Base-by-base conservation (phyloP, 208 protist species). In the Zelonia costaricensis region DNA sequence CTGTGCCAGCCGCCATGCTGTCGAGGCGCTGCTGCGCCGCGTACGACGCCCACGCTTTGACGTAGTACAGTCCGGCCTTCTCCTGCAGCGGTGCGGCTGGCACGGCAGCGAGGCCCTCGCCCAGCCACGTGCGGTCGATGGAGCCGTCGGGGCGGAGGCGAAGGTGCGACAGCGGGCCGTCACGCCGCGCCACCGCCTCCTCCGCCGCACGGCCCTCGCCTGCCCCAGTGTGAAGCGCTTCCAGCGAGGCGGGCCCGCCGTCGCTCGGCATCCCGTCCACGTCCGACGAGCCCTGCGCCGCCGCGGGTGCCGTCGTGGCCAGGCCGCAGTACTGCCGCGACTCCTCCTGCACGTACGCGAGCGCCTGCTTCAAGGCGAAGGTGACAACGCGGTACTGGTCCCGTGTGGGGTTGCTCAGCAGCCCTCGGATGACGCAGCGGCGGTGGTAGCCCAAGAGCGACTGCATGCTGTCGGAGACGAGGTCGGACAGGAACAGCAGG, bases 281-380 rank as follows among this genome's bases (percentile, higher is more conserved):
- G 36, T 42, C 36, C 36, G 9, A 9, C 36, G 9, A 16, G 36
- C 36, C 36, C 9, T 42, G 10, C 36, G 9, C 36, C 9, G 36
- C 36, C 36, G 36, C 36, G 8, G 8, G 30, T 22, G 35, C 36
- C 33, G 33, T 9, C 7, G 13, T n/a, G 8, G 8, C 9, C 40
- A 16, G 55, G 33, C 38, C 64, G 7, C 53, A 39, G 61, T 66
- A 76, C 39, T 57, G 66, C 20, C 52, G 65, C 5, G 82, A 77
- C 27, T 58, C 76, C 16, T 67, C 59, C 63, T 87, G 69, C 56
- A 91, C 58, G 52, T 88, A 80, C 31, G 82, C 30, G 23, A 72
- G 74, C n/a, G 76, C 82, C 67, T 93, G 87, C 69, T 87, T 86
- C 23, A 93, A 28, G 2, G 72, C 87, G 62, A 89, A 91, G 7